phyloP scores from a whole-genome alignment of 352 stramenopile genomes.

The Pythium monospermum region DNA sequence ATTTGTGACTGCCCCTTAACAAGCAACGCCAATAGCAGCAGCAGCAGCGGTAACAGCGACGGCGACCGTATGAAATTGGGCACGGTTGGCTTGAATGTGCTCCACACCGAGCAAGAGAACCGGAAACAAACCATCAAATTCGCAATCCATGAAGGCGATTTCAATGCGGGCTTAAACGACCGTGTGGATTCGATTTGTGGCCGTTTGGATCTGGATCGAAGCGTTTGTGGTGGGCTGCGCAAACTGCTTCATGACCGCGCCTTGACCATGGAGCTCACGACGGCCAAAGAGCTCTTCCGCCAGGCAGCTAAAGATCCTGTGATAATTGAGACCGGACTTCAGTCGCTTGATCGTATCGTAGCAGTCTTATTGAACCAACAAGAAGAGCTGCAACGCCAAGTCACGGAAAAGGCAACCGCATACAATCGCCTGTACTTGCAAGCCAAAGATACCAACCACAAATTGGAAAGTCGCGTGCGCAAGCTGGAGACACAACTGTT shows the following conservation, averaged over 20 bases:
- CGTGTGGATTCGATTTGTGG: constrained; percentile 12
- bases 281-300: background rate
- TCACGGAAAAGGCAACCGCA: constrained; percentile 16
- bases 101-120: background rate
- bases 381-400: background rate
- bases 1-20: background rate
- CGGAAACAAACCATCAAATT: constrained; percentile 10
- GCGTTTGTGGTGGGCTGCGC: constrained; percentile 6
- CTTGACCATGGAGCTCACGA: constrained; percentile 14
- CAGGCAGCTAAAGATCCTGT: background rate
- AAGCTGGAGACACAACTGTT: constrained; percentile 5
- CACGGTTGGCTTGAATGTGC: constrained; percentile 1
- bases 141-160: constrained; percentile 10
- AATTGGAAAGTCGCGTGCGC: constrained; percentile 8
- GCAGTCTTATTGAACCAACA: background rate
- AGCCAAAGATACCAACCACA: background rate
- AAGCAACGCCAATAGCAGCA: background rate
- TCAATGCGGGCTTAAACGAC: constrained; percentile 1
- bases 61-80: constrained; percentile 11
- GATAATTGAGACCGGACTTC: background rate
- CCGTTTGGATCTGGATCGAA: constrained; percentile 2
- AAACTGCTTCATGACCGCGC: constrained; percentile 9
- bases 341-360: constrained; percentile 7
- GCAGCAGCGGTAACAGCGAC: too few relatives aligned
- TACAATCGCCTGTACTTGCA: background rate